Conservation (phyloP, 192 early-diverging fungal genomes). For the Coemansia brasiliensis region DNA sequence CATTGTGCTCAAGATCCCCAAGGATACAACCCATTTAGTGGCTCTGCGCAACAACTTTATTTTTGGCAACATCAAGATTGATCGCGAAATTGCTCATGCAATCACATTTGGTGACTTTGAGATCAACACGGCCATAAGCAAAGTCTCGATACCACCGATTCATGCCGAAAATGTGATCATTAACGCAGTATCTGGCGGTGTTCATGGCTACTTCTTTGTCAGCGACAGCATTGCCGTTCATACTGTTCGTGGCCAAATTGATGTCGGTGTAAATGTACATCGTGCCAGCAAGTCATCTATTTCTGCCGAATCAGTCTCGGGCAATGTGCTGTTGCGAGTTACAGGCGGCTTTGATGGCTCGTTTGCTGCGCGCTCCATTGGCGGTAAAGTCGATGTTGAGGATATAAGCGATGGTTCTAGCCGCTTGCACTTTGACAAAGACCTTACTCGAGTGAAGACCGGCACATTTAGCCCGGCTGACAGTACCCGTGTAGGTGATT, state of each 20-base stretch:
- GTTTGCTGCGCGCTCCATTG: conserved; percentile 36
- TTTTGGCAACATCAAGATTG: conserved; percentile 43
- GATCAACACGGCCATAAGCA: conserved; percentile 34
- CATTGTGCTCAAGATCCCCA: conserved; percentile 36
- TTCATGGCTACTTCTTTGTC: conserved; percentile 37
- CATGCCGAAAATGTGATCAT: conserved; percentile 26
- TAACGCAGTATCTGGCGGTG: conserved; percentile 38
- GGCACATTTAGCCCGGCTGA: conserved; percentile 45
- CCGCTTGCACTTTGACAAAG: conserved; percentile 56
- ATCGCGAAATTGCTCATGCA: conserved; percentile 27
- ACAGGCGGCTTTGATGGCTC: conserved; percentile 46
- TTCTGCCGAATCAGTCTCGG: conserved; percentile 34
- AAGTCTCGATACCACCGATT: conserved; percentile 32
- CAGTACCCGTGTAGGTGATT: conserved; percentile 23
- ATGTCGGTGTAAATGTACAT: conserved; percentile 41
- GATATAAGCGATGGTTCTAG: conserved; percentile 48
- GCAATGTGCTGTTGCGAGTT: conserved; percentile 33
- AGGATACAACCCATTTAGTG: conserved; percentile 19
- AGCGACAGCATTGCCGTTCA: conserved; percentile 25
- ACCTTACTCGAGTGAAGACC: conserved; percentile 31
- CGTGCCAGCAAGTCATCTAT: conserved; percentile 36
- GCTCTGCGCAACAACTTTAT: conserved; percentile 34
- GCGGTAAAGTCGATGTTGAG: conserved; percentile 36
- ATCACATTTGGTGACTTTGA: conserved; percentile 45
- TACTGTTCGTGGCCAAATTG: conserved; percentile 39